Evolutionary conservation across 2,329 filamentous ascomycete species (phyloP), one percentile per base, ranked within the genome.

Genomic region (Sclerotinia minor): DNA sequence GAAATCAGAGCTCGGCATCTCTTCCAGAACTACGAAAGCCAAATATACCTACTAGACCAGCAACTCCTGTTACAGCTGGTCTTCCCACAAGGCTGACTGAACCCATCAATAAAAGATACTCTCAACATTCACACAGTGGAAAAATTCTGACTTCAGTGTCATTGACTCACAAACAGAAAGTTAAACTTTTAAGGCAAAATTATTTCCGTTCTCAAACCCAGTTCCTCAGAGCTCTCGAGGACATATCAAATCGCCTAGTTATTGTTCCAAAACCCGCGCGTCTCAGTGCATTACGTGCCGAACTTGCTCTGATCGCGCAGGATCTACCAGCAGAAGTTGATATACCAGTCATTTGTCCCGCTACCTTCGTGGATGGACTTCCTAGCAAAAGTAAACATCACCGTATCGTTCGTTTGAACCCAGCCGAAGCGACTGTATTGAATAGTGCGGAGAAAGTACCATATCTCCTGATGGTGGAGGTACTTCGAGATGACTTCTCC

Each of bases 371-470:
- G 15, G 85, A 92, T 78, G 90, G 92, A 29, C 85, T 87, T n/a
- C 87, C 91, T 2, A 86, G 89, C 35, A 88, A 87, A 75, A 94
- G 91, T 75, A 86, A 86, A 66, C 92, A 95, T 77, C 92, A 95
- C 76, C 87, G 92, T 47, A 92, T 95, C 69, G 91, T 95, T 57
- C 86, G 92, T 49, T 83, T 95, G 61, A 95, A 94, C 75, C 92
- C 92, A 8, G 90, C 91, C 1, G 92, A 95, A 78, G 89, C 92
- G 7, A 94, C 92, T 0, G 92, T 94, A 66, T 80, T 95, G 64
- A 95, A 95, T 78, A 95, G 92, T 76, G 92, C 92, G 5, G 91
- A 95, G 77, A 91, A 93, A 76, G 92, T 95, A 55, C 92, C 92
- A 0, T 95, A 93, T 78, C 79, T 95, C 61, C 83, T 95, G 38